phyloP scores from a whole-genome alignment of 2,329 filamentous ascomycete species.

The Nothophaeocryptopus gaeumannii region DNA sequence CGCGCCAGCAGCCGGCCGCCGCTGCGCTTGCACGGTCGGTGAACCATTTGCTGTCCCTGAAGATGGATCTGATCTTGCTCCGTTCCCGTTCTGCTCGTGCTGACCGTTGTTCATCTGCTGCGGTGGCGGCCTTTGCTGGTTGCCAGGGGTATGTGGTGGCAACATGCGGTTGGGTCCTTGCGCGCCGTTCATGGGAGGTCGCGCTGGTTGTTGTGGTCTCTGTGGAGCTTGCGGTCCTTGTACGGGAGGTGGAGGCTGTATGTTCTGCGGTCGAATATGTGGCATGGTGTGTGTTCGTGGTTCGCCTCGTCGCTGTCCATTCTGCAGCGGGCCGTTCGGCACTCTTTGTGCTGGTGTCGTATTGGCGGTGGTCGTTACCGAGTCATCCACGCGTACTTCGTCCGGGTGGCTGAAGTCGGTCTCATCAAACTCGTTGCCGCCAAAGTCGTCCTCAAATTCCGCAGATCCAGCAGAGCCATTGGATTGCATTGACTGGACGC shows the following conservation, averaged over 20 bases:
- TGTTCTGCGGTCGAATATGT: conserved; percentile 28
- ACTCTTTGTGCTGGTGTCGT: conserved; percentile 21
- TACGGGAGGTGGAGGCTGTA: conserved; percentile 25
- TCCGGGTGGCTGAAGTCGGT: conserved; percentile 65
- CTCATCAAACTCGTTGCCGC: conserved; percentile 56
- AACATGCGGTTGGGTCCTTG: conserved; percentile 27
- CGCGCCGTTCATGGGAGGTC: conserved; percentile 21
- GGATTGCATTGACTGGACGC: conserved; percentile 35
- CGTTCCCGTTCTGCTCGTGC: conserved; percentile 19
- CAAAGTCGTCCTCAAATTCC: conserved; percentile 56
- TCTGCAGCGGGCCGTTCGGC: conserved; percentile 16
- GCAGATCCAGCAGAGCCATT: conserved; percentile 33
- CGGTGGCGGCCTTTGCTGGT: conserved; percentile 28
- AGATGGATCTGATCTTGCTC: conserved; percentile 31
- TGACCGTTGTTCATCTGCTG: conserved; percentile 15
- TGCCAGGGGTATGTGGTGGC: conserved; percentile 30
- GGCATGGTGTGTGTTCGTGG: conserved; percentile 35
- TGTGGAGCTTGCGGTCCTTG: conserved; percentile 25
- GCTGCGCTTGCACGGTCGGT: conserved; percentile 29
- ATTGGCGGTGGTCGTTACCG: conserved; percentile 20
- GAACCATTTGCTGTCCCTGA: conserved; percentile 22
- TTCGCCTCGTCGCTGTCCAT: conserved; percentile 25
- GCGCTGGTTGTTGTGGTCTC: conserved; percentile 21
- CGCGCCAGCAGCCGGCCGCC: conserved; percentile 17
- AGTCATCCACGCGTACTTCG: conserved; percentile 61